Evolutionary conservation across 176 grass and related monocot genomes (phyloP).

Genomic region (Alloteropsis semialata): DNA sequence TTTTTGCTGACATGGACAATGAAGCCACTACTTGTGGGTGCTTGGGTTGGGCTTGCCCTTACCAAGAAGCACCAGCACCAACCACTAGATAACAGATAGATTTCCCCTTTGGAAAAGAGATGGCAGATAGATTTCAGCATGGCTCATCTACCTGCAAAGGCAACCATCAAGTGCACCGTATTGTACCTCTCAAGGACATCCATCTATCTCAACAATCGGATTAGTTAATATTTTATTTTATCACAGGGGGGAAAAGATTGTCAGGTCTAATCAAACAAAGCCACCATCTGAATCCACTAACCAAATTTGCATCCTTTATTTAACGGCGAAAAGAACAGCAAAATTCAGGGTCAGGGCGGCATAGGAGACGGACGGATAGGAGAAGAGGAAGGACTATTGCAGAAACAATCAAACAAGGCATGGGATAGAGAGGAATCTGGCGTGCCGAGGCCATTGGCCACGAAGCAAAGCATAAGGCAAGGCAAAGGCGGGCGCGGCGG

Average conservation of each 20-base stretch:
- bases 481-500: not conserved
- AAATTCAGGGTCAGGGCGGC: conserved; percentile 31
- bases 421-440: conserved; percentile 73
- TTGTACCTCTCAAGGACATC: conserved; percentile 20
- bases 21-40: no score
- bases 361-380: not conserved
- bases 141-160: conserved; percentile 25
- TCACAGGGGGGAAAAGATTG: not conserved
- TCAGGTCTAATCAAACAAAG: conserved; percentile 7
- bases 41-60: no score
- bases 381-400: not conserved
- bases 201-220: conserved; percentile 1
- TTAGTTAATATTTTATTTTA: not conserved
- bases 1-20: no score
- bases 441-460: conserved; percentile 41
- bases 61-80: conserved; percentile 12
- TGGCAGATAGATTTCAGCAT: conserved; percentile 24
- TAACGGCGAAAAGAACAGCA: not conserved
- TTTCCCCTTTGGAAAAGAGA: not conserved
- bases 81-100: conserved; percentile 19
- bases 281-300: conserved; percentile 15
- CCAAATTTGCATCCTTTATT: not conserved
- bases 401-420: not conserved
- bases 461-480: conserved; percentile 43
- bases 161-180: not conserved